Percentiles rank a stretch among this genome's conserved stretches.
Conservation (phyloP, 257 asterid genomes). For the Przewalskia tangutica region DNA sequence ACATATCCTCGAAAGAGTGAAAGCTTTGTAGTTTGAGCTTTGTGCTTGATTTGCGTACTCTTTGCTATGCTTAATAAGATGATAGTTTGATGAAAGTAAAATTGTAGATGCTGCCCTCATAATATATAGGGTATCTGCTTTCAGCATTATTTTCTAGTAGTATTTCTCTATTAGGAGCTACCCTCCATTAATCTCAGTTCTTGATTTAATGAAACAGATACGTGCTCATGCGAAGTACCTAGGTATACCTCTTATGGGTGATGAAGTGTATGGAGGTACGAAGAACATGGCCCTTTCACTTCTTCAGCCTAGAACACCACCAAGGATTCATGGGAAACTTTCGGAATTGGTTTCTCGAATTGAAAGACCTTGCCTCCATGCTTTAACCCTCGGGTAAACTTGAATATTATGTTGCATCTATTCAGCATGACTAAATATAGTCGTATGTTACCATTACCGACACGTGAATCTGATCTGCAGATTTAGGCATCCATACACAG, state of each 20-base stretch:
- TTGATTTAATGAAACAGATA: slow-evolving; percentile 22
- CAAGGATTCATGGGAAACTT: slow-evolving; percentile 34
- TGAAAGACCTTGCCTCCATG: slow-evolving; percentile 93
- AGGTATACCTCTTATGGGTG: slow-evolving; percentile 90
- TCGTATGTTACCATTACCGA: not conserved
- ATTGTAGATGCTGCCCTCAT: not conserved
- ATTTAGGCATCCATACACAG: slow-evolving; percentile 68
- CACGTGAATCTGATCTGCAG: slow-evolving; percentile 16
- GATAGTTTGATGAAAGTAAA: not conserved
- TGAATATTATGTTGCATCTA: not conserved
- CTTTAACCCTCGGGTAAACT: slow-evolving; percentile 65
- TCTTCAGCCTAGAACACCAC: slow-evolving; percentile 56
- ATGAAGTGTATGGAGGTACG: slow-evolving; percentile 91
- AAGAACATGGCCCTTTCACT: slow-evolving; percentile 70
- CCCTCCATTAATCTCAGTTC: not conserved
- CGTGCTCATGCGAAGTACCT: slow-evolving; percentile 95
- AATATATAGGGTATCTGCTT: not conserved
- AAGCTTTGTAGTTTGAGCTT: not conserved
- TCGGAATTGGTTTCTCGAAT: slow-evolving; percentile 36
- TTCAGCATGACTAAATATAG: not conserved
- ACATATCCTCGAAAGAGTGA: not conserved
- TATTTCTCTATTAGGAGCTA: not conserved
- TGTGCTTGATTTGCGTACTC: not conserved
- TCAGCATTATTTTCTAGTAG: not conserved
- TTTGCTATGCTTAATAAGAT: not conserved